Base-by-base conservation (phyloP, 2,329 filamentous ascomycete genomes). In the Stagonosporopsis vannaccii region DNA sequence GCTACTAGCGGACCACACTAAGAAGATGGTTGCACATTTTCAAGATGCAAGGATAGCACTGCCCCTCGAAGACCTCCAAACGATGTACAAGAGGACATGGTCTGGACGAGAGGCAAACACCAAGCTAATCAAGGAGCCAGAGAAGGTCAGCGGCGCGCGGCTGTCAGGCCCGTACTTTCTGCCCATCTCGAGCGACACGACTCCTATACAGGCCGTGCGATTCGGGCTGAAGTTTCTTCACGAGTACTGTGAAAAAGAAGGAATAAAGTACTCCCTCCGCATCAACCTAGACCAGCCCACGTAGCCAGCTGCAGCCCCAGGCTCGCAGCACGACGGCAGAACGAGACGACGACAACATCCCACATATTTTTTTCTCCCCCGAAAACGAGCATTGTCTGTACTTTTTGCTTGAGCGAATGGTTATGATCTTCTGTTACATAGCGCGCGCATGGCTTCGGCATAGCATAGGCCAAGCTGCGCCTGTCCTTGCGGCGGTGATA, bases 201-300 rank as follows among this genome's bases (percentile, higher is more conserved):
- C 72, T 5, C 77, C 80, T 0, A 64, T 80, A n/a, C 72, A 77
- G 46, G 79, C 78, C 1, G 78, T 80, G 2, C 65, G 79, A 0
- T 79, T 80, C 33, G 80, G 77, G 0, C 60, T 78, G 19, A 66
- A 68, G 43, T 75, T 81, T 45, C 59, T 81, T 17, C 58, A 60
- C 20, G 80, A 82, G 63, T 81, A 79, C 71, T 73, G 77, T 51
- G 71, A 72, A 44, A 73, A 65, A 28, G 71, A 75, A 48, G 51
- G 59, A 23, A 22, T 75, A 6, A 57, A 68, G 8, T 70, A 75
- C 47, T 52, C 22, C 3, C 26, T 73, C 13, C 59, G 66, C 7
- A 60, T 75, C 41, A 69, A 66, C 17, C 61, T 74, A 6, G 70
- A 73, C 19, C 62, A 65, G 51, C 62, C 64, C 0, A 69, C 67